A percentile compares a stretch with the other conserved stretches of the same genome.
These are phyloP conservation scores for Protoeuglena noctilucae DNA, from an alignment of 139 green algal species.

Conservation along the genomic window DNA sequence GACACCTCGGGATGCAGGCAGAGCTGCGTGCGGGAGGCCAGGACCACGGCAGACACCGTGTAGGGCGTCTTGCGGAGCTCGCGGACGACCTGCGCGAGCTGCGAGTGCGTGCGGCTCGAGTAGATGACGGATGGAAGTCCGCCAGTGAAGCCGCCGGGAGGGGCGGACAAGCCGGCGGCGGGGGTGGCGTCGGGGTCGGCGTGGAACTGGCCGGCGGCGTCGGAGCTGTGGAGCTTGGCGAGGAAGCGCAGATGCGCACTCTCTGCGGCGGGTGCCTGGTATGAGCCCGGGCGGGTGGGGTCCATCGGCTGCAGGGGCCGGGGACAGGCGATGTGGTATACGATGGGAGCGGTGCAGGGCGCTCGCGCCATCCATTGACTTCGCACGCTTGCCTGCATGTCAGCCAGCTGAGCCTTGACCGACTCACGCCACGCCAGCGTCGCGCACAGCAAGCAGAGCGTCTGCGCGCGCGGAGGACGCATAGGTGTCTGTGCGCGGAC, in stretches of 20 bases:
- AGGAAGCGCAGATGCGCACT: neutral
- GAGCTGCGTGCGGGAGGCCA: slow-evolving; percentile 72
- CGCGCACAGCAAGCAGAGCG: slow-evolving; percentile 89
- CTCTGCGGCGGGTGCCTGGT: neutral
- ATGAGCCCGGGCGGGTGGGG: neutral
- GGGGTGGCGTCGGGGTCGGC: neutral
- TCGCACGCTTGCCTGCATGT: too few relatives aligned
- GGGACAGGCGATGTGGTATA: neutral
- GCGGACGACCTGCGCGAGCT: slow-evolving; percentile 84
- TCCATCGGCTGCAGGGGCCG: neutral
- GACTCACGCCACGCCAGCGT: slow-evolving; percentile 67
- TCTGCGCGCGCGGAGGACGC: slow-evolving; percentile 28
- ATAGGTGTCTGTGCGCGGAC: neutral
- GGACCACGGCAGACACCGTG: slow-evolving; percentile 44
- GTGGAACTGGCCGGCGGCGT: neutral
- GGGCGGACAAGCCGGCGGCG: neutral
- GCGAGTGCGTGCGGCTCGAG: slow-evolving; percentile 76
- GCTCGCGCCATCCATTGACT: too few relatives aligned
- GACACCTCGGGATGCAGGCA: slow-evolving; percentile 47
- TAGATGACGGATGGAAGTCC: slow-evolving; percentile 83
- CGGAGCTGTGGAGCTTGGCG: neutral
- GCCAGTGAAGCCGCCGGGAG: too few relatives aligned
- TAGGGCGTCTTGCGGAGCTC: slow-evolving; percentile 72
- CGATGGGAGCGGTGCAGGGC: neutral
- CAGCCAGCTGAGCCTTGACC: slow-evolving; percentile 1